A percentile compares a stretch with the other conserved stretches of the same genome.
Evolutionary conservation across 1,139 yeast species (phyloP).

Genomic region (Pneumocystis jirovecii): DNA sequence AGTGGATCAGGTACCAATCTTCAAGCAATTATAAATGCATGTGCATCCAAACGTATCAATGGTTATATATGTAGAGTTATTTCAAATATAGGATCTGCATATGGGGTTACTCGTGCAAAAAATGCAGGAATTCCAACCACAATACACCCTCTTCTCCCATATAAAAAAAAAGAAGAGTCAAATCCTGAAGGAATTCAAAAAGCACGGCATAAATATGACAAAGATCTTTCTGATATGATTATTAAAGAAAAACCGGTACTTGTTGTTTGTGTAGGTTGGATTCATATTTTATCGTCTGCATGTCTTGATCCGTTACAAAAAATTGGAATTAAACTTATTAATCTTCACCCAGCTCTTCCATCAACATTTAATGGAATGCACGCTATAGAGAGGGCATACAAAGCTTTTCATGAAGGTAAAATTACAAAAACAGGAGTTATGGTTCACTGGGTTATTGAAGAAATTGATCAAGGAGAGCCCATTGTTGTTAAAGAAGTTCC

Average conservation of each 20-base stretch:
- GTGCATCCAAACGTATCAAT: slow-evolving; percentile 30
- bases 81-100: slow-evolving; percentile 71
- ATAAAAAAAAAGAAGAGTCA: slow-evolving; percentile 31
- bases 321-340: slow-evolving; percentile 61
- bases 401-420: slow-evolving; percentile 75
- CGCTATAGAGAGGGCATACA: slow-evolving; percentile 92
- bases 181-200: slow-evolving; percentile 32
- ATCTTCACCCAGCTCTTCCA: slow-evolving; percentile 91
- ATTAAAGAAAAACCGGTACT: slow-evolving; percentile 50
- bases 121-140: slow-evolving; percentile 52
- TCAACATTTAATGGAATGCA: slow-evolving; percentile 95
- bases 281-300: slow-evolving; percentile 71
- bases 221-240: slow-evolving; percentile 58
- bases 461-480: slow-evolving; percentile 88
- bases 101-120: slow-evolving; percentile 65
- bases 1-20: slow-evolving; percentile 91
- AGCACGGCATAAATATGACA: slow-evolving; percentile 59
- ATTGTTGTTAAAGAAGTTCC: slow-evolving; percentile 64
- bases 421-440: slow-evolving; percentile 78
- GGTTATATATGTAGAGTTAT: slow-evolving; percentile 51
- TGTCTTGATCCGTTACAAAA: slow-evolving; percentile 53
- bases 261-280: slow-evolving; percentile 97
- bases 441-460: slow-evolving; percentile 90
- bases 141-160: slow-evolving; percentile 60
- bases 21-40: slow-evolving; percentile 81